phyloP scores from a whole-genome alignment of 2,329 filamentous ascomycete species.

The Hypoxylon sp. region DNA sequence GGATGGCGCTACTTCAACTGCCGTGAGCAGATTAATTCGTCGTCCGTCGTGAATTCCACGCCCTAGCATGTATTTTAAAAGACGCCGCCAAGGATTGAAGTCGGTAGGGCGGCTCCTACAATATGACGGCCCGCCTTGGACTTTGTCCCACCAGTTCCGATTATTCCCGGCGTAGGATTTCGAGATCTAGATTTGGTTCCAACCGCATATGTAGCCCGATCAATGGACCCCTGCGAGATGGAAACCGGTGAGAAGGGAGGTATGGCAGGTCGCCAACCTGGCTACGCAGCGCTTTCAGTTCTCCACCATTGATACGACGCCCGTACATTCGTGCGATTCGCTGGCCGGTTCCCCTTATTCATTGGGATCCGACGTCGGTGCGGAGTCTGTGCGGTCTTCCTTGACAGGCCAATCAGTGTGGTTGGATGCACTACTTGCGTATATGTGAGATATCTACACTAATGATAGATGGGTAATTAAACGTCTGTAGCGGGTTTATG shows the following conservation, averaged over 20 bases:
- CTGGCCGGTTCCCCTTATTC: conserved; percentile 7
- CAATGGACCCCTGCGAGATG: conserved; percentile 1
- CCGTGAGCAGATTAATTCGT: not conserved
- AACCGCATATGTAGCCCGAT: not conserved
- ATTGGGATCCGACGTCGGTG: conserved; percentile 33
- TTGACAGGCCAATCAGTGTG: not conserved
- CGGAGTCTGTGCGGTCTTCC: conserved; percentile 6
- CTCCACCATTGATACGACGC: conserved; percentile 15
- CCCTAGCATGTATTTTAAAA: not conserved
- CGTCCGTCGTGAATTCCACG: not conserved
- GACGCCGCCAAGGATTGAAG: not conserved
- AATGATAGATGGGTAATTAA: not conserved
- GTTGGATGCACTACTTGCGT: not conserved
- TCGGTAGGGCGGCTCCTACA: not conserved
- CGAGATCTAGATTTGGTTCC: not conserved
- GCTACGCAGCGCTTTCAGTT: not conserved
- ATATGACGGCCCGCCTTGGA: not conserved
- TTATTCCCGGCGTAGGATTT: not conserved
- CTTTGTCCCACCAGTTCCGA: not conserved
- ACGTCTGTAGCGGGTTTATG: not conserved
- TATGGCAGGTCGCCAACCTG: not conserved
- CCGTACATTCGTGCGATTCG: not conserved
- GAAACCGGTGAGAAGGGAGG: not conserved
- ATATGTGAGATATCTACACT: conserved; percentile 1
- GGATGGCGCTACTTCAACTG: not conserved